Percentiles rank a stretch among this genome's conserved stretches.
phyloP scores from a whole-genome alignment of 768 basidiomycete genomes.

The Cyclocybe cylindracea region DNA sequence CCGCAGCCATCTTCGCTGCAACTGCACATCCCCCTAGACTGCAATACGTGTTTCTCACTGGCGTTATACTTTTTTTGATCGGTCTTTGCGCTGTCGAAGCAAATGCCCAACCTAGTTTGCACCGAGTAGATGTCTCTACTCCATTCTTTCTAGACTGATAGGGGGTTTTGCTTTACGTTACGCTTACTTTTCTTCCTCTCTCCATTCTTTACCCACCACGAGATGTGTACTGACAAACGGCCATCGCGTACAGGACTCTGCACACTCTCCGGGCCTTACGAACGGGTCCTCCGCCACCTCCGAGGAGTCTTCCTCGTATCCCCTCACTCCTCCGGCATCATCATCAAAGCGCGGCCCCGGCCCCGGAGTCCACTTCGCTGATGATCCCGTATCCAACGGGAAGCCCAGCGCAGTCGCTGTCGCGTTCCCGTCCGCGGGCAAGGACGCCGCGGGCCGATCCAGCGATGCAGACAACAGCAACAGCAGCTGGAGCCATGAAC shows the following conservation, averaged over 20 bases:
- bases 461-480: slow-evolving; percentile 2
- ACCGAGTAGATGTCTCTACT: too few relatives aligned
- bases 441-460: slow-evolving; percentile 3
- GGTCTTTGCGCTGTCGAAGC: too few relatives aligned
- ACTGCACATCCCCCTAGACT: too few relatives aligned
- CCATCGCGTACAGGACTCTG: slow-evolving; percentile 16
- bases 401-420: too few relatives aligned
- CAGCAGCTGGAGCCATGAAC: not conserved
- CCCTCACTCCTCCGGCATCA: slow-evolving; percentile 16
- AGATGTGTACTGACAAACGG: slow-evolving; percentile 7
- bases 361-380: slow-evolving; percentile 5
- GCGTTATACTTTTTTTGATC: too few relatives aligned
- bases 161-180: too few relatives aligned
- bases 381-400: not conserved
- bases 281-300: slow-evolving; percentile 33
- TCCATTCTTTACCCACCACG: slow-evolving; percentile 1
- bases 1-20: too few relatives aligned
- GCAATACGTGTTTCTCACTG: too few relatives aligned
- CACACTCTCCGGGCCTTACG: slow-evolving; percentile 32
- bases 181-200: not conserved
- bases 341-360: slow-evolving; percentile 11
- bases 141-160: too few relatives aligned
- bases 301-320: slow-evolving; percentile 30
- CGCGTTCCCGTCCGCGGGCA: not conserved
- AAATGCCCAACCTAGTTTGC: too few relatives aligned